phyloP scores from a whole-genome alignment of 2,329 filamentous ascomycete genomes.

The Allantophomopsis lycopodina region DNA sequence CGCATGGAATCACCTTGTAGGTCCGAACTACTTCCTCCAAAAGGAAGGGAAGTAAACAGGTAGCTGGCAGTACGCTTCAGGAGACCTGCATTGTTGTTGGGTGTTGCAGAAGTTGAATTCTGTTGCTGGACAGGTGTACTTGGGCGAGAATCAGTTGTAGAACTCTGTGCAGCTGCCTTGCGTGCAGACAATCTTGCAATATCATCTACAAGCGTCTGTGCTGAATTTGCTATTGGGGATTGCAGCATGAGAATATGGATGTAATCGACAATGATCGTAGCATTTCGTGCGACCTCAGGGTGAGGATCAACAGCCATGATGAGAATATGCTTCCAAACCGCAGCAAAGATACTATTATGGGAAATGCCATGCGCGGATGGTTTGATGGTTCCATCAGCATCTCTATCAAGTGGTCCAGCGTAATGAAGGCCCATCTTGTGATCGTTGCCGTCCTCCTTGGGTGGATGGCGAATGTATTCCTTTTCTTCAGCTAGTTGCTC shows the following conservation, averaged over 20 bases:
- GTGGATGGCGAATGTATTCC: constrained; percentile 46
- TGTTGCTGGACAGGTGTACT: constrained; percentile 15
- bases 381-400: constrained; percentile 43
- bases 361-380: constrained; percentile 47
- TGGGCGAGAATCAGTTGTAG: constrained; percentile 10
- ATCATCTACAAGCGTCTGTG: constrained; percentile 62
- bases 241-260: constrained; percentile 66
- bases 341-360: constrained; percentile 81
- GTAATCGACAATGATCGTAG: constrained; percentile 73
- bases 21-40: constrained; percentile 21
- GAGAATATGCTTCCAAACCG: constrained; percentile 86
- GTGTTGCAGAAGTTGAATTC: constrained; percentile 18
- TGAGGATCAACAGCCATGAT: constrained; percentile 90
- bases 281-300: constrained; percentile 80
- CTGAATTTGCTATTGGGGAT: constrained; percentile 59
- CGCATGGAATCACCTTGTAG: constrained; percentile 13
- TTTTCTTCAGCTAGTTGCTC: constrained; percentile 82
- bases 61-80: constrained; percentile 51
- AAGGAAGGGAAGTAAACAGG: constrained; percentile 36
- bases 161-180: constrained; percentile 24
- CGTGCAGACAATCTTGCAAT: constrained; percentile 39
- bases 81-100: constrained; percentile 39
- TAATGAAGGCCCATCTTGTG: constrained; percentile 52
- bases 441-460: constrained; percentile 38
- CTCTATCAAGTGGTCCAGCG: constrained; percentile 37